Evolutionary conservation across 768 basidiomycete species (phyloP).

Genomic region (Suillus americanus): DNA sequence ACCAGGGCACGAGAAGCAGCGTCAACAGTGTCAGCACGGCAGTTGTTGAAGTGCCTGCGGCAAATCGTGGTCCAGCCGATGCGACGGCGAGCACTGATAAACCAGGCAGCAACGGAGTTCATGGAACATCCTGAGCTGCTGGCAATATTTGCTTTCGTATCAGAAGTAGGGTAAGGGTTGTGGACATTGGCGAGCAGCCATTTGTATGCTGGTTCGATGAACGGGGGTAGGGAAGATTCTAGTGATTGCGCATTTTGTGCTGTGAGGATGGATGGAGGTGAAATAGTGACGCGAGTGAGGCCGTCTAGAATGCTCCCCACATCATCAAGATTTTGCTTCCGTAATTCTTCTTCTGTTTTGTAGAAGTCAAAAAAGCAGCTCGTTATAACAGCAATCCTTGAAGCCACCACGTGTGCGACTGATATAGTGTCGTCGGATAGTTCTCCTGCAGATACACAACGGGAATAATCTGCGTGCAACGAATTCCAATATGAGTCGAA

Average conservation of each 20-base stretch:
- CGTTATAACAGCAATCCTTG: fast-evolving
- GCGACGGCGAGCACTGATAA: constrained; percentile 44
- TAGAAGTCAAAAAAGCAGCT: not conserved
- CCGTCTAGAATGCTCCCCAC: not conserved
- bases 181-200: constrained; percentile 50
- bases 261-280: not conserved
- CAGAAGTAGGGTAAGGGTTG: constrained; percentile 48
- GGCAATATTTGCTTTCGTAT: constrained; percentile 31
- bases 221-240: not conserved
- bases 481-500: not conserved
- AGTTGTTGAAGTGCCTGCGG: constrained; percentile 24
- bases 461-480: not conserved
- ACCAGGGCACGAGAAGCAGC: constrained; percentile 29
- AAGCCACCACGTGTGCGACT: not conserved
- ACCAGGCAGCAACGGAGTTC: constrained; percentile 46
- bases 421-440: not conserved
- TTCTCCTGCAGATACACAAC: not conserved
- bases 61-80: constrained; percentile 53
- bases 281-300: not conserved
- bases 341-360: not conserved
- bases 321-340: fast-evolving
- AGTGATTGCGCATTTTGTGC: not conserved
- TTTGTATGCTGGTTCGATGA: constrained; percentile 24
- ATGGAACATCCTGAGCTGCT: constrained; percentile 18
- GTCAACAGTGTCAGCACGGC: constrained; percentile 22